Evolutionary conservation across 75 land plant genomes (phyloP).

Genomic region (Sequoiadendron giganteum): DNA sequence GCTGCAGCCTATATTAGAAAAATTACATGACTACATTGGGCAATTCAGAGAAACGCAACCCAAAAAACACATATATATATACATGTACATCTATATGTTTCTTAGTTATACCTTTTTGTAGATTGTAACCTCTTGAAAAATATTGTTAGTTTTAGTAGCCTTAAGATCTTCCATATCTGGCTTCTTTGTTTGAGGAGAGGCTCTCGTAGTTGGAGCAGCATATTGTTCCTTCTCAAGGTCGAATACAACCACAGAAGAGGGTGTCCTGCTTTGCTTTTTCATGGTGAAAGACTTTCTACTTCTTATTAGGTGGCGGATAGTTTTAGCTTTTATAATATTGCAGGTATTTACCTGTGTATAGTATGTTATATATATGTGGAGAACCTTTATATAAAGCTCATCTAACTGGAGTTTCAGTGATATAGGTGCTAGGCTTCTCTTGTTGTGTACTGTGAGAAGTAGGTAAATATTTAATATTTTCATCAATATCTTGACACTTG

Average conservation of each 20-base stretch:
- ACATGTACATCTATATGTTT: not conserved
- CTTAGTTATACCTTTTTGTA: not conserved
- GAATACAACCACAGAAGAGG: not conserved
- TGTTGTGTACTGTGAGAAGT: too few relatives aligned
- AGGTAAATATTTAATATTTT: not conserved
- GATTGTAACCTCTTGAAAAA: not conserved
- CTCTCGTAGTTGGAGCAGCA: not conserved
- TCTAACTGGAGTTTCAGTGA: not conserved
- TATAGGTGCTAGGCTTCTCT: not conserved
- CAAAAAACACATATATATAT: not conserved
- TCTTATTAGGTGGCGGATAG: not conserved
- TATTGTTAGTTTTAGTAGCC: not conserved
- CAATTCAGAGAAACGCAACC: not conserved
- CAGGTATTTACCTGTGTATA: not conserved
- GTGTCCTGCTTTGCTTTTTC: not conserved
- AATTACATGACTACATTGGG: not conserved
- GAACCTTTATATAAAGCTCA: too few relatives aligned
- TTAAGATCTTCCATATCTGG: not conserved
- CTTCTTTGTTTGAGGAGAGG: not conserved
- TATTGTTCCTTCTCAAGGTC: not conserved
- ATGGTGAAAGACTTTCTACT: not conserved
- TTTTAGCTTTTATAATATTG: not conserved
- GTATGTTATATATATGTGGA: not conserved
- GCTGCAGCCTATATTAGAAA: not conserved
- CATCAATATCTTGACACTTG: not conserved